Evolutionary conservation across 2,329 filamentous ascomycete genomes (phyloP).

Genomic region (Aspergillus flavus): DNA sequence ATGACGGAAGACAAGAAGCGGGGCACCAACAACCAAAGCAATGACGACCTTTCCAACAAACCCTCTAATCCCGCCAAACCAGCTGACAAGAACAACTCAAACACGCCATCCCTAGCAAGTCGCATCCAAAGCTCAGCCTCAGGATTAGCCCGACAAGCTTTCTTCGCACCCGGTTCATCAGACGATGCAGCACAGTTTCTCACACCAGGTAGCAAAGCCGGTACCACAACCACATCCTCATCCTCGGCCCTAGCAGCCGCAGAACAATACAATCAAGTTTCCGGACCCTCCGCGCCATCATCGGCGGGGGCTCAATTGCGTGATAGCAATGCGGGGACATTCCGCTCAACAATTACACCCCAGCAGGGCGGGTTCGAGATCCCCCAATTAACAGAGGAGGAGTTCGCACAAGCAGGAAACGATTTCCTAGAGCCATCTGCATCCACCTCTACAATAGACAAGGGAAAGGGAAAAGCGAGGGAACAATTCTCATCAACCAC

Average conservation of each 20-base stretch:
- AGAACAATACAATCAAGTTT: constrained; percentile 18
- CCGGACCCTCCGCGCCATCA: constrained; percentile 11
- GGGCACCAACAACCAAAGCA: constrained; percentile 19
- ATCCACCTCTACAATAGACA: constrained; percentile 1
- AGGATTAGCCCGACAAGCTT: constrained; percentile 36
- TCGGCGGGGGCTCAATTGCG: constrained; percentile 7
- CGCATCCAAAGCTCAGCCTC: constrained; percentile 40
- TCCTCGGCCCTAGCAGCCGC: constrained; percentile 22
- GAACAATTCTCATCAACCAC: background rate
- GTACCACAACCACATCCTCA: constrained; percentile 19
- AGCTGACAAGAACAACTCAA: constrained; percentile 15
- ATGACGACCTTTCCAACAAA: constrained; percentile 8
- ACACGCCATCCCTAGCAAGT: constrained; percentile 26
- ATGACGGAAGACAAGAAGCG: constrained; percentile 26
- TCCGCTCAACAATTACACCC: constrained; percentile 22
- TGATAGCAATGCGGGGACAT: constrained; percentile 19
- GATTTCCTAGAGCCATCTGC: background rate
- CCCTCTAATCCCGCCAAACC: constrained; percentile 10
- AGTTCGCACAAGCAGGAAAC: constrained; percentile 21
- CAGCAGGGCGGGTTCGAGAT: constrained; percentile 21
- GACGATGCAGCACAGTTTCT: constrained; percentile 26
- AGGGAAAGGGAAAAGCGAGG: constrained; percentile 20
- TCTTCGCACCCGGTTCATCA: constrained; percentile 26
- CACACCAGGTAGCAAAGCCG: constrained; percentile 26
- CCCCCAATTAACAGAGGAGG: constrained; percentile 23